phyloP scores from a whole-genome alignment of 2,329 filamentous ascomycete species.

The Pyrenochaeta sp. region DNA sequence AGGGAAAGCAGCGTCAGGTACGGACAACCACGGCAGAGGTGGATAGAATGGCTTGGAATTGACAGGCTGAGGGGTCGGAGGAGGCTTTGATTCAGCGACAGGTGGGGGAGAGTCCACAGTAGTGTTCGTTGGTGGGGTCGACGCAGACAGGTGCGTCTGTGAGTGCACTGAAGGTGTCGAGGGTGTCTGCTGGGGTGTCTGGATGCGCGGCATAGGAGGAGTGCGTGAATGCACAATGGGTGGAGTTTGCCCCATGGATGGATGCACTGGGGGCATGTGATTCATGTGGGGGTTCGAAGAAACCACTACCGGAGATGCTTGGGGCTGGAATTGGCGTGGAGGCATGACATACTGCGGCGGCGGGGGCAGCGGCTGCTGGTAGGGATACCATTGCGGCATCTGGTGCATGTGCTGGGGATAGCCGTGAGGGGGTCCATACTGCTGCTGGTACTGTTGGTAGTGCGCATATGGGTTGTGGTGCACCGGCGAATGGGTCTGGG shows the following conservation, averaged over 20 bases:
- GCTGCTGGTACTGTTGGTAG: slow-evolving; percentile 48
- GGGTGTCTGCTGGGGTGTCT: slow-evolving; percentile 41
- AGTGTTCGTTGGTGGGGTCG: slow-evolving; percentile 41
- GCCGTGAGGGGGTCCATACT: slow-evolving; percentile 52
- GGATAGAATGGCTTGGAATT: slow-evolving; percentile 59
- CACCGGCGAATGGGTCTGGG: slow-evolving; percentile 27
- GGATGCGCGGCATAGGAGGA: slow-evolving; percentile 42
- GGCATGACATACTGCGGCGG: slow-evolving; percentile 49
- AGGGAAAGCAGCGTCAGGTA: slow-evolving; percentile 64
- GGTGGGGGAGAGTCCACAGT: slow-evolving; percentile 41
- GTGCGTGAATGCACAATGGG: slow-evolving; percentile 48
- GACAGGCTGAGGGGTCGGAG: slow-evolving; percentile 30
- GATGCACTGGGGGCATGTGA: slow-evolving; percentile 59
- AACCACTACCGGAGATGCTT: slow-evolving; percentile 56
- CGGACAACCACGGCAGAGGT: slow-evolving; percentile 68
- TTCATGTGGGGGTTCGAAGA: slow-evolving; percentile 55
- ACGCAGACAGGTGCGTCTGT: slow-evolving; percentile 41
- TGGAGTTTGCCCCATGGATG: slow-evolving; percentile 47
- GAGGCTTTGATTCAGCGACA: slow-evolving; percentile 25
- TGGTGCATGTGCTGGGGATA: slow-evolving; percentile 51
- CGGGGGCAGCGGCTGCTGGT: slow-evolving; percentile 48
- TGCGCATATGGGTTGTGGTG: slow-evolving; percentile 38
- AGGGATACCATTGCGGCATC: slow-evolving; percentile 52
- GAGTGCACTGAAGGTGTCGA: slow-evolving; percentile 48
- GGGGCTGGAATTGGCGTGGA: slow-evolving; percentile 48